Conservation (phyloP, 1,139 yeast genomes). For the Blastobotrys petasosporus region DNA sequence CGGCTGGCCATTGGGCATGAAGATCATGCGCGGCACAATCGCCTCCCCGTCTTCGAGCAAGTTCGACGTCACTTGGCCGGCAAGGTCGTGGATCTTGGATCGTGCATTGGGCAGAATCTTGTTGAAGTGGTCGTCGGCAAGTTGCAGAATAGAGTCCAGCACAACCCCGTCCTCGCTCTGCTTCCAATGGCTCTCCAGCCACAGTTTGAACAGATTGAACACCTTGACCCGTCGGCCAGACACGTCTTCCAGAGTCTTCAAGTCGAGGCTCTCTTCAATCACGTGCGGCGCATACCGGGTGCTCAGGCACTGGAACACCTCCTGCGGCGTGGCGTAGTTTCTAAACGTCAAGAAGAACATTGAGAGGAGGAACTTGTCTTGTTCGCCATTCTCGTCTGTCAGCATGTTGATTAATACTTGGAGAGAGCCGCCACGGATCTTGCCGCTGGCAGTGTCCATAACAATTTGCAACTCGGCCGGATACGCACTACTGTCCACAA, state of each 20-base stretch:
- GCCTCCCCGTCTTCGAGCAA: constrained; percentile 25
- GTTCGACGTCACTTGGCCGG: constrained; percentile 20
- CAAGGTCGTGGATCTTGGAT: constrained; percentile 24
- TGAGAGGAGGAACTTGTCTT: constrained; percentile 64
- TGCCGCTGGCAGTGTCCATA: constrained; percentile 42
- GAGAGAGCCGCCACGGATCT: constrained; percentile 70
- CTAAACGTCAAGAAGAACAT: constrained; percentile 80
- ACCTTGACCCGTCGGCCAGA: constrained; percentile 63
- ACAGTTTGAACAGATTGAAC: constrained; percentile 61
- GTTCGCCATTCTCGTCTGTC: constrained; percentile 60
- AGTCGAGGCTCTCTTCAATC: constrained; percentile 31
- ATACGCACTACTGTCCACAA: constrained; percentile 12
- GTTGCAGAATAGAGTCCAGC: constrained; percentile 64
- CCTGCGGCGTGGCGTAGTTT: constrained; percentile 63
- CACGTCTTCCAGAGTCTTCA: constrained; percentile 33
- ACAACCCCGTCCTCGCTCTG: constrained; percentile 52
- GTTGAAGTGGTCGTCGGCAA: constrained; percentile 52
- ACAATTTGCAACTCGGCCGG: constrained; percentile 33
- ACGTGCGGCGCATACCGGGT: constrained; percentile 52
- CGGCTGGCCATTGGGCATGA: constrained; percentile 18
- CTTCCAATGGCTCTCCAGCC: constrained; percentile 90
- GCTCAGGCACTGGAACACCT: constrained; percentile 63
- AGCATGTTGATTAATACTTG: constrained; percentile 65
- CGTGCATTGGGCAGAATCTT: constrained; percentile 23
- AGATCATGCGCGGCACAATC: constrained; percentile 23